Base-by-base conservation (phyloP, 176 grass and related monocot genomes). In the Phoenix roebelenii region DNA sequence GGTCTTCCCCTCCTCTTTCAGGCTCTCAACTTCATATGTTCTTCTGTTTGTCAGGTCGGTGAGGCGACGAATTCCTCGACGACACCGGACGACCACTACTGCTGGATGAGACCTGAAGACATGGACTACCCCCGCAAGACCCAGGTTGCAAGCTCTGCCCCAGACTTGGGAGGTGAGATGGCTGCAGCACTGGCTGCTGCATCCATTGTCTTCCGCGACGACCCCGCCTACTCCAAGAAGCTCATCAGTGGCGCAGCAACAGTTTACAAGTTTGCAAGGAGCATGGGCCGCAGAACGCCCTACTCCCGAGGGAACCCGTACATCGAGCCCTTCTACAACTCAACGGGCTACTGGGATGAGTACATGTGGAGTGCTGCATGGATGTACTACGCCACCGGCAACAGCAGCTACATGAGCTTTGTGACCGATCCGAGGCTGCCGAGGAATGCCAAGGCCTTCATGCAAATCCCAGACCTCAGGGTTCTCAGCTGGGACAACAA, bases 401-500 rank as follows among this genome's bases (percentile, higher is more conserved):
- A 95, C 69, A 85, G 80, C 22, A 80, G 82, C 15, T 95, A 95
- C 59, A 83, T 95, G 14, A 66, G 59, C 18, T 22, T 95, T 32
- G 85, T 85, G 53, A 95, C 89, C 4, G 80, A 85, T 57, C 85
- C 89, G 35, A 82, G 85, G 63, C 80, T 95, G 48, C 85, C 89
- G 2, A 95, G 89, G 65, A 85, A 95, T 58, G 89, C 89, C 1
- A 85, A 85, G 25, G 89, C 89, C 26, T 95, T 60, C 29, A 89
- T 85, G 89, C 79, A 62, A 5, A 83, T 85, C 25, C 82, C 89
- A 22, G 87, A 95, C 59, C 83, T 89, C 66, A 85, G 89, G 63
- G 89, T 95, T 16, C 85, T 95, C 50, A 95, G 85, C 68, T 95
- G 89, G 89, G 89, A 95, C 54, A 87, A 89, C 79, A 95, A 95